Evolutionary conservation across 2,329 filamentous ascomycete genomes (phyloP).

Genomic region (Myrmaecium sp.): DNA sequence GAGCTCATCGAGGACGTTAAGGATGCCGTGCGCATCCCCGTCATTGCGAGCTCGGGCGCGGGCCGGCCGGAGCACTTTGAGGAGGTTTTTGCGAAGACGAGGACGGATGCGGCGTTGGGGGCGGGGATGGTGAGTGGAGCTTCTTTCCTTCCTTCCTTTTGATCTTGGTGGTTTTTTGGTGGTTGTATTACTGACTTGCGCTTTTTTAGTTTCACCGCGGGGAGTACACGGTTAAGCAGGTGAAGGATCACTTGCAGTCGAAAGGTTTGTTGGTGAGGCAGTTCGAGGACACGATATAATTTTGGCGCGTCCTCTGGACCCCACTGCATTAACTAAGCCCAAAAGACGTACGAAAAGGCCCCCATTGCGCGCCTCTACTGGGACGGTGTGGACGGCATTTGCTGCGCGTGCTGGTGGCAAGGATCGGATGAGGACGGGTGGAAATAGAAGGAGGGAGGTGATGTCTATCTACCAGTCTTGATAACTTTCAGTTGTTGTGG

Average conservation of each 20-base stretch:
- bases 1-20: slow-evolving; percentile 87
- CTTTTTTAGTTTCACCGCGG: slow-evolving; percentile 73
- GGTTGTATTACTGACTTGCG: slow-evolving; percentile 5
- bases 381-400: too few relatives aligned
- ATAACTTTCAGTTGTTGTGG: too few relatives aligned
- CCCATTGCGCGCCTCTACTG: too few relatives aligned
- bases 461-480: too few relatives aligned
- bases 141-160: background rate
- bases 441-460: too few relatives aligned
- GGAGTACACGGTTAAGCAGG: slow-evolving; percentile 86
- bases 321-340: too few relatives aligned
- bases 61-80: slow-evolving; percentile 76
- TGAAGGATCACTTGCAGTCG: slow-evolving; percentile 64
- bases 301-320: too few relatives aligned
- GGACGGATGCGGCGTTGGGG: slow-evolving; percentile 80
- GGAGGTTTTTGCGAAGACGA: slow-evolving; percentile 74
- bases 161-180: background rate
- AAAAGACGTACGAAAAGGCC: too few relatives aligned
- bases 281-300: slow-evolving; percentile 44
- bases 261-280: slow-evolving; percentile 63
- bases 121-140: slow-evolving; percentile 60
- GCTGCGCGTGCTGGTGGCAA: too few relatives aligned
- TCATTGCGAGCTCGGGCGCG: slow-evolving; percentile 87
- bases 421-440: too few relatives aligned
- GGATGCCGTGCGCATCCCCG: slow-evolving; percentile 69